Percentiles rank a stretch among this genome's conserved stretches.
These are phyloP conservation scores for Alternaria panax DNA, from an alignment of 2,329 filamentous ascomycete genomes.

Conservation along the genomic window DNA sequence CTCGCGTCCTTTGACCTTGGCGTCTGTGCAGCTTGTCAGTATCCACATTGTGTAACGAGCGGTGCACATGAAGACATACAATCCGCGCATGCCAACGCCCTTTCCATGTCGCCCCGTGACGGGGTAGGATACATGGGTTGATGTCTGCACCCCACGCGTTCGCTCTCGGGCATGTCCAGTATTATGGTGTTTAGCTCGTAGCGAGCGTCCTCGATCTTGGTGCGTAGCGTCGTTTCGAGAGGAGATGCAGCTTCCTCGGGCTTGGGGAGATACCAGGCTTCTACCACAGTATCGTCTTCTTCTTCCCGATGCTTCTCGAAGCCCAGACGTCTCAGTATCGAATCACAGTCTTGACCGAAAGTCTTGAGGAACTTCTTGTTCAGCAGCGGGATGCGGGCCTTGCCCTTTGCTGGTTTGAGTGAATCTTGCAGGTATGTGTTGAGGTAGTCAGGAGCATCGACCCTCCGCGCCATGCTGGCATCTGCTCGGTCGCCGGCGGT, in stretches of 20 bases:
- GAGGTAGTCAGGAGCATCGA: conserved; percentile 65
- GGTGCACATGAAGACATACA: conserved; percentile 32
- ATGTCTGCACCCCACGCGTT: conserved; percentile 42
- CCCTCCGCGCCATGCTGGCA: conserved; percentile 58
- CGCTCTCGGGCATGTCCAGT: conserved; percentile 45
- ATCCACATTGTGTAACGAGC: background rate
- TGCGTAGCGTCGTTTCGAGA: conserved; percentile 33
- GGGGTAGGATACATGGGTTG: conserved; percentile 41
- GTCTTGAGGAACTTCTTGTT: conserved; percentile 71
- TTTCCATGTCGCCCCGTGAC: conserved; percentile 52
- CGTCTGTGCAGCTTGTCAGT: conserved; percentile 31
- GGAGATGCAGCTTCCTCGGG: conserved; percentile 30
- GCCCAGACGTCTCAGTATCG: conserved; percentile 64
- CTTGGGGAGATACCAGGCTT: conserved; percentile 46
- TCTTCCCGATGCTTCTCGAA: conserved; percentile 55
- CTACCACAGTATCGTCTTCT: conserved; percentile 42
- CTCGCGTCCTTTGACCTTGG: conserved; percentile 33
- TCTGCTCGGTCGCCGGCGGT: conserved; percentile 63
- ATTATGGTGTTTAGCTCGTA: conserved; percentile 65
- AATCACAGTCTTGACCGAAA: conserved; percentile 68
- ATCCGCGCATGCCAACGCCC: conserved; percentile 46
- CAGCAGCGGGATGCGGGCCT: conserved; percentile 62
- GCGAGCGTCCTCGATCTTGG: conserved; percentile 64
- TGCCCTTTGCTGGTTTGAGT: conserved; percentile 58
- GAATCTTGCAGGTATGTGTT: conserved; percentile 68